Base-by-base conservation (phyloP, 129 eudicot species). In the Pseudognaphalium luteoalbum region DNA sequence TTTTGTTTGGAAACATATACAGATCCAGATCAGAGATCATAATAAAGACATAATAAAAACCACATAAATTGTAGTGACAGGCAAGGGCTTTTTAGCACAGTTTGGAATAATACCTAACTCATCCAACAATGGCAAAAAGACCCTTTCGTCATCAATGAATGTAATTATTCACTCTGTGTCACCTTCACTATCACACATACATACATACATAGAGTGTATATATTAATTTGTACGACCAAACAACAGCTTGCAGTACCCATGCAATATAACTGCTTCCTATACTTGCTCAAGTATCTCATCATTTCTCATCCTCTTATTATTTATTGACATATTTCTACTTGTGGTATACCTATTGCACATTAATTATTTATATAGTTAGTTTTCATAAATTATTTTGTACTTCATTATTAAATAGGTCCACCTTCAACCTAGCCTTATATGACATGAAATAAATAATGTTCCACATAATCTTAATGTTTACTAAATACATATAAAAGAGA, bases 31-130 rank as follows among this genome's bases (percentile, higher is more conserved):
- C 28, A 72, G 22, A 68, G 71, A 67, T 25, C 25, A 33, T 25
- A 47, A 34, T 28, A 73, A 2, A 59, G 52, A 66, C 78, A 72
- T 28, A 63, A 19, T 51, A 8, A n/a, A 20, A 50, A 50, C 47
- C 47, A 39, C 61, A 68, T 30, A 66, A 83, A 77, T 76, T 81
- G 84, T 70, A 65, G 87, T 70, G 86, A 80, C 68, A 86, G 83
- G 84, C 74, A 76, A 64, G 65, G 71, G 82, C 91, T 88, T 91
- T 88, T 79, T 73, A 62, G 82, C 76, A 62, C 71, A 66, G 78
- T 80, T 72, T 69, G 79, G 89, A 86, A 77, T 71, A 69, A 44
- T 70, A 80, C 90, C 96, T 37, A 85, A 78, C 75, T 56, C 70
- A 41, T 77, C 86, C 80, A 60, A 64, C 54, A 81, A 78, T 72